Conservation (phyloP, 2,329 filamentous ascomycete genomes). For the Aureobasidium sp. region DNA sequence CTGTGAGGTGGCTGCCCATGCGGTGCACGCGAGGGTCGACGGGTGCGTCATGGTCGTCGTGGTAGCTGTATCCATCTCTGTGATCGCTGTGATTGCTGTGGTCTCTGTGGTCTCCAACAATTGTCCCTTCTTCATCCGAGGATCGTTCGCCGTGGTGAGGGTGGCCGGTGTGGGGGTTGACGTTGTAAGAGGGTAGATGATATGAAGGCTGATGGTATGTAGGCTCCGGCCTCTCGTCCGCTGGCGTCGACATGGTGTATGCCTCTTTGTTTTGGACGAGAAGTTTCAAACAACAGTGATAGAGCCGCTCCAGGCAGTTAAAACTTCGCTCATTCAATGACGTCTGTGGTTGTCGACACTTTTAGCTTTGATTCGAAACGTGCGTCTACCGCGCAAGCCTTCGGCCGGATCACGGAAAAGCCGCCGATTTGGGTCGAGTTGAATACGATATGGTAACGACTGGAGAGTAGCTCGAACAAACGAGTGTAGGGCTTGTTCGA, state of each 20-base stretch:
- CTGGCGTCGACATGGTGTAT: constrained; percentile 26
- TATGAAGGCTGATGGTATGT: constrained; percentile 20
- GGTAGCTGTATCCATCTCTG: background rate
- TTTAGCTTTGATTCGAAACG: constrained; percentile 7
- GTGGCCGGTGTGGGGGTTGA: constrained; percentile 17
- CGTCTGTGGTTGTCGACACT: background rate
- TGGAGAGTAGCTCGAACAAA: background rate
- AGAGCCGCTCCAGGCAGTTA: background rate
- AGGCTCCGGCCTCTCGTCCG: constrained; percentile 27
- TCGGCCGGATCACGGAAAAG: background rate
- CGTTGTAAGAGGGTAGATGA: constrained; percentile 25
- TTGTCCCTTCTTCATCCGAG: constrained; percentile 29
- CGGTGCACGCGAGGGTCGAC: constrained; percentile 4
- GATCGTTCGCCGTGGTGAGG: constrained; percentile 17
- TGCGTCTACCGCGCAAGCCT: background rate
- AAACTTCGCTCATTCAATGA: constrained; percentile 5
- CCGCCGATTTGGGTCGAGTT: background rate
- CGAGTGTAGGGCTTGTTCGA: background rate
- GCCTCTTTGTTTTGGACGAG: background rate
- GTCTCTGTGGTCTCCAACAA: constrained; percentile 22
- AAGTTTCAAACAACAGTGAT: background rate
- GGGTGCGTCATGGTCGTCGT: background rate
- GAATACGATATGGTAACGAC: background rate
- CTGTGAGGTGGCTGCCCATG: constrained; percentile 36
- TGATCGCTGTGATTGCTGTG: constrained; percentile 13